These are phyloP conservation scores for Cryptosporidium bovis DNA, from an alignment of 169 alveolate genomes.

Conservation along the genomic window DNA sequence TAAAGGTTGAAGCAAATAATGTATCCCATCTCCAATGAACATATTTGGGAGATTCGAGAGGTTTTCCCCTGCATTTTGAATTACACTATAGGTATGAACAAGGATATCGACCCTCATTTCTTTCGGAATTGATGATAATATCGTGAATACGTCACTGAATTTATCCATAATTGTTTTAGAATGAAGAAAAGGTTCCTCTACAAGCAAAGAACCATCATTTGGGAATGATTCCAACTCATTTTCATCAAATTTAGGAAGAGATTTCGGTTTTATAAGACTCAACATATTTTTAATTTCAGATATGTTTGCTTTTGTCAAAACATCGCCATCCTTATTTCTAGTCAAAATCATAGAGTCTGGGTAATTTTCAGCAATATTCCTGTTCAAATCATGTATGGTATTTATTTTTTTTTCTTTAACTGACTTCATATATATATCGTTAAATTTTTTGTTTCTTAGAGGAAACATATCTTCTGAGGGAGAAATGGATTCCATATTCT, in stretches of 20 bases:
- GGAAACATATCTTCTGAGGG: constrained; percentile 70
- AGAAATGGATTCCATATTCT: constrained; percentile 33
- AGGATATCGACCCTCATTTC: constrained; percentile 64
- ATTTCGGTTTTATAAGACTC: not conserved
- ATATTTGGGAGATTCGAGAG: constrained; percentile 51
- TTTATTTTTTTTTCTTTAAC: constrained; percentile 16
- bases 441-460: constrained; percentile 30
- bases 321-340: constrained; percentile 11
- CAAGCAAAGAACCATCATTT: not conserved
- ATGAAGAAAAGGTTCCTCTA: not conserved
- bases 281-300: constrained; percentile 23
- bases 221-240: constrained; percentile 3
- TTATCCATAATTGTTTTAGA: constrained; percentile 24
- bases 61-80: constrained; percentile 13
- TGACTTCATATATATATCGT: constrained; percentile 40
- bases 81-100: constrained; percentile 1
- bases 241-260: constrained; percentile 44
- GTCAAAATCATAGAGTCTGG: constrained; percentile 33
- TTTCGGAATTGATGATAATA: constrained; percentile 44
- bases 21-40: constrained; percentile 55
- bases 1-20: constrained; percentile 42
- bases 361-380: constrained; percentile 51
- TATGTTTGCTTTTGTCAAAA: not conserved
- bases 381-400: constrained; percentile 10
- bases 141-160: constrained; percentile 43